phyloP scores from a whole-genome alignment of 2,329 filamentous ascomycete genomes.

The Trichoderma sp. region DNA sequence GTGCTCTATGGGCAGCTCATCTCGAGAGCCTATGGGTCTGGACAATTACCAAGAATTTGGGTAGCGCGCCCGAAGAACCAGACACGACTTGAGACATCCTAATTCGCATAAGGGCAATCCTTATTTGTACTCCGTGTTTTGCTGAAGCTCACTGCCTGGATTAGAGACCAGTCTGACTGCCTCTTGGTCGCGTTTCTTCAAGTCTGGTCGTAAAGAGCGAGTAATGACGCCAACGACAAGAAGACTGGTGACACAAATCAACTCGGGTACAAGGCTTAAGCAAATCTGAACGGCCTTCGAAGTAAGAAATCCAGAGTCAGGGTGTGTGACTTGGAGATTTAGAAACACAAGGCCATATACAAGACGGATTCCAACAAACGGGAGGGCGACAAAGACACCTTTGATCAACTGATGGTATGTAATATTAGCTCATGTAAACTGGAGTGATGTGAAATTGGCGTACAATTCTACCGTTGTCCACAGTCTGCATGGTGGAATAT shows the following conservation, averaged over 20 bases:
- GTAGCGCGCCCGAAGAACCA: not conserved
- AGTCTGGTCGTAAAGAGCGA: not conserved
- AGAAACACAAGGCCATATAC: not conserved
- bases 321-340: not conserved
- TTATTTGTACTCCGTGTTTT: not conserved
- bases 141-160: not conserved
- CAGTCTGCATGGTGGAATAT: not conserved
- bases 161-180: not conserved
- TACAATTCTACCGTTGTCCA: not conserved
- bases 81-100: not conserved
- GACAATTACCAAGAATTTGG: not conserved
- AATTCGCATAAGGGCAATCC: not conserved
- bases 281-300: conserved; percentile 3
- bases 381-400: not conserved
- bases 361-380: not conserved
- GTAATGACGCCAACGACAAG: not conserved
- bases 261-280: not conserved
- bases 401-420: not conserved
- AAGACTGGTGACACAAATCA: not conserved
- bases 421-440: not conserved
- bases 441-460: fast-evolving
- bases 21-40: not conserved
- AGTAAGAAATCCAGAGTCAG: not conserved
- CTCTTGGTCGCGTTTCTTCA: conserved; percentile 6
- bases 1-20: not conserved